phyloP scores from a whole-genome alignment of 139 green algal genomes.

The Closterium sp. region DNA sequence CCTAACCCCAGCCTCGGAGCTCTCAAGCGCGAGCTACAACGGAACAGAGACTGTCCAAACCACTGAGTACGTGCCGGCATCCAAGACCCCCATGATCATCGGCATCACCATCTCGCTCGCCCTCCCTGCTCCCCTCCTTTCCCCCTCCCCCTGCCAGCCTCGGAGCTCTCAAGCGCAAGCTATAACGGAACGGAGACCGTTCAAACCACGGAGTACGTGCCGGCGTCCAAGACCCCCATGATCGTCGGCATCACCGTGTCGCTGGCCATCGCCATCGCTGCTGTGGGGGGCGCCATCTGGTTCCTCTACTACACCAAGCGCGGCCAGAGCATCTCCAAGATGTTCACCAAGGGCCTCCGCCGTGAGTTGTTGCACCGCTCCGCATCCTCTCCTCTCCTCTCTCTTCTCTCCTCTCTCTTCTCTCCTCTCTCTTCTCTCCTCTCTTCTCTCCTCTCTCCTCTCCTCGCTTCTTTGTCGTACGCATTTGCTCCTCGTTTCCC shows the following conservation, averaged over 20 bases:
- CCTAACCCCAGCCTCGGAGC: not conserved
- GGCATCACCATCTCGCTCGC: not conserved
- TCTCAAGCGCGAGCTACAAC: not conserved
- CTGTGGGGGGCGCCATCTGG: not conserved
- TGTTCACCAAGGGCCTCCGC: not conserved
- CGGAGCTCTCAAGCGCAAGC: not conserved
- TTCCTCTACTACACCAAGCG: slow-evolving; percentile 4
- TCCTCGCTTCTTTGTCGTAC: too few species aligned
- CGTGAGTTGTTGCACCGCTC: not conserved
- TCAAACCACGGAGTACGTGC: not conserved
- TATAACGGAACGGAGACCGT: not conserved
- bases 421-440: not conserved
- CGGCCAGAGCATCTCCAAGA: slow-evolving; percentile 7
- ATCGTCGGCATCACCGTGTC: not conserved
- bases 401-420: not conserved
- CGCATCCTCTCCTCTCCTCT: not conserved
- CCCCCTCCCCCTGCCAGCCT: not conserved
- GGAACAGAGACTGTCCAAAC: too few species aligned
- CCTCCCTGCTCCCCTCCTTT: not conserved
- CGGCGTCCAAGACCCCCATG: not conserved
- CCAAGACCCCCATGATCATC: not conserved
- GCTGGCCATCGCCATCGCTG: not conserved
- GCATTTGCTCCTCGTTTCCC: not conserved
- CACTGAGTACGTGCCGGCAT: too few species aligned
- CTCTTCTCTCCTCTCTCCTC: not conserved